Conservation (phyloP, 208 protist species). For the Tritrichomonas foetus region DNA sequence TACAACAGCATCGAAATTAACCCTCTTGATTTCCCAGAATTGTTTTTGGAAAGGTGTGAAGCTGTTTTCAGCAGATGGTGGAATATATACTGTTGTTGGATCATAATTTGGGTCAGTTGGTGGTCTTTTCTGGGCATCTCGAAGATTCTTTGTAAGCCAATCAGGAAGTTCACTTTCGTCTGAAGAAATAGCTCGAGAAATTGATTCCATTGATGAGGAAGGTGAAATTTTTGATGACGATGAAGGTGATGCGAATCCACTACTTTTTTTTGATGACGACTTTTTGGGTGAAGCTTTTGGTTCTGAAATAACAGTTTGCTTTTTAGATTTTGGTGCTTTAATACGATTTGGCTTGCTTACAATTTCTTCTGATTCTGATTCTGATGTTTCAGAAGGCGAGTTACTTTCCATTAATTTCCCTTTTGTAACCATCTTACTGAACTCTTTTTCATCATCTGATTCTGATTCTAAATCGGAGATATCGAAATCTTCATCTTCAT, state of each 20-base stretch:
- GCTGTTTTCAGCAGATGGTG: background rate
- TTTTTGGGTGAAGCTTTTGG: background rate
- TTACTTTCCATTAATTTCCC: background rate
- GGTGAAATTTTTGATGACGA: background rate
- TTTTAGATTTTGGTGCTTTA: background rate
- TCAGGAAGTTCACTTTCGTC: background rate
- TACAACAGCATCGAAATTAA: slow-evolving; percentile 55
- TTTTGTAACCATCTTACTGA: background rate
- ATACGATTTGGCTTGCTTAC: background rate
- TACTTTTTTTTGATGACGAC: background rate
- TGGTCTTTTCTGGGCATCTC: background rate
- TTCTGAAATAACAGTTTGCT: too few relatives aligned
- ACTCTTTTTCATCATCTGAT: slow-evolving; percentile 19
- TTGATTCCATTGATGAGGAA: background rate
- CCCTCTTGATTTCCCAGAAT: slow-evolving; percentile 58
- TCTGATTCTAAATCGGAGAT: background rate
- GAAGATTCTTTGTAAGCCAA: slow-evolving; percentile 9
- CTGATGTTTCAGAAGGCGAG: too few relatives aligned
- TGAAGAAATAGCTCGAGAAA: background rate
- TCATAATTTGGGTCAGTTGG: slow-evolving; percentile 31
- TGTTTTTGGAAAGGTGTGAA: slow-evolving; percentile 50
- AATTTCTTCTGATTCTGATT: background rate
- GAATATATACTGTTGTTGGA: slow-evolving; percentile 42
- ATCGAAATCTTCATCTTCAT: background rate
- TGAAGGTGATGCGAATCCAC: background rate